phyloP scores from a whole-genome alignment of 805 yeast species.

The Myxozyma kluyveri region DNA sequence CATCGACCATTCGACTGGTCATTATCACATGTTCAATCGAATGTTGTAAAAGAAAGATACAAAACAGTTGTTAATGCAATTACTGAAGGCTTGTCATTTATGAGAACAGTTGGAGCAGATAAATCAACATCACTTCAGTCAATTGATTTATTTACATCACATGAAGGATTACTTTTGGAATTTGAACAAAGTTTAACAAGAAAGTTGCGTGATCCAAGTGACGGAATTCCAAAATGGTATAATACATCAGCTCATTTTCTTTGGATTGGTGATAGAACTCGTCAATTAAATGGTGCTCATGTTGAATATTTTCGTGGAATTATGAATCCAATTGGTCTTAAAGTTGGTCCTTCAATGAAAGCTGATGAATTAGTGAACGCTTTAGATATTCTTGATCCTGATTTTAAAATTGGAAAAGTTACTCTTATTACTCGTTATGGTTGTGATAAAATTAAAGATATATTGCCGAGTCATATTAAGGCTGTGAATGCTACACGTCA shows the following conservation, averaged over 20 bases:
- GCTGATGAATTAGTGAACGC: constrained; percentile 40
- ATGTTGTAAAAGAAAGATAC: constrained; percentile 42
- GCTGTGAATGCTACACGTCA: constrained; percentile 43
- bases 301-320: constrained; percentile 47
- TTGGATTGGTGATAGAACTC: constrained; percentile 47
- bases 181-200: constrained; percentile 45
- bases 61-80: constrained; percentile 40
- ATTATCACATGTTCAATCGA: constrained; percentile 42
- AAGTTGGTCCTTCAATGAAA: constrained; percentile 46
- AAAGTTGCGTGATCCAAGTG: constrained; percentile 31
- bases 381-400: constrained; percentile 43
- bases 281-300: constrained; percentile 47
- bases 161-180: constrained; percentile 45
- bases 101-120: constrained; percentile 44
- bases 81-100: constrained; percentile 41
- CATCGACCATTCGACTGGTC: constrained; percentile 45
- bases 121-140: constrained; percentile 33
- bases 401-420: constrained; percentile 41
- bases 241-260: constrained; percentile 46
- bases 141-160: constrained; percentile 44
- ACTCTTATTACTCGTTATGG: constrained; percentile 46
- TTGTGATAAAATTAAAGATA: constrained; percentile 37
- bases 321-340: constrained; percentile 45
- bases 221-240: constrained; percentile 35
- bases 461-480: constrained; percentile 42